A percentile compares a stretch with the other conserved stretches of the same genome.
Conservation (phyloP, 805 yeast genomes). For the Priceomyces castillae region DNA sequence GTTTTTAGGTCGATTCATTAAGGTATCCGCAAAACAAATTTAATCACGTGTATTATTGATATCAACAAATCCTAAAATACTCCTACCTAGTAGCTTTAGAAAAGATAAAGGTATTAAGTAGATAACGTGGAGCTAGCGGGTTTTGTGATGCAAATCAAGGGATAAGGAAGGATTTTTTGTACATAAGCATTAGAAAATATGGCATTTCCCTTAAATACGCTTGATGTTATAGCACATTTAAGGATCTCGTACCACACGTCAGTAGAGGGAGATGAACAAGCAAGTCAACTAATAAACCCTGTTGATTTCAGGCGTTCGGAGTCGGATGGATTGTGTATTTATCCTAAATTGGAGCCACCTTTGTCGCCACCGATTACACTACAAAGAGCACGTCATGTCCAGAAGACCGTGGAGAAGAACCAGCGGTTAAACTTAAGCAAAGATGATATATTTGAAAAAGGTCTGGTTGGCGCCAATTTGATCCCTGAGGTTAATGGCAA, state of each 20-base stretch:
- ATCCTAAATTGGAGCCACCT: slow-evolving; percentile 10
- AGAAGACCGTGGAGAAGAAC: slow-evolving; percentile 10
- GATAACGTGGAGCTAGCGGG: neutral
- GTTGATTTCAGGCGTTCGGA: slow-evolving; percentile 3
- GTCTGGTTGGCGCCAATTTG: neutral
- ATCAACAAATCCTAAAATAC: too few relatives aligned
- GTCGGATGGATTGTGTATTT: slow-evolving; percentile 2
- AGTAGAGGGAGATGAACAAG: slow-evolving; percentile 22
- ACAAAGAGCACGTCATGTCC: slow-evolving; percentile 21
- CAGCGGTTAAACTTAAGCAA: neutral
- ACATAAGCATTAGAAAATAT: slow-evolving; percentile 12
- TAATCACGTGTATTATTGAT: too few relatives aligned
- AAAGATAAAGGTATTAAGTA: neutral
- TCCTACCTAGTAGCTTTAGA: too few relatives aligned
- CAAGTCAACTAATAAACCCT: slow-evolving; percentile 20
- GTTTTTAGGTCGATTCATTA: neutral
- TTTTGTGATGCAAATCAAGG: neutral
- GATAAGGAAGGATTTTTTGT: neutral
- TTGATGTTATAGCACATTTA: slow-evolving; percentile 28
- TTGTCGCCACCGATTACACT: slow-evolving; percentile 34
- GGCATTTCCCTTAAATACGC: slow-evolving; percentile 38
- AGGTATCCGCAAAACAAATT: neutral
- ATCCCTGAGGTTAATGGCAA: neutral
- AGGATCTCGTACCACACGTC: slow-evolving; percentile 25
- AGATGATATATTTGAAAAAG: neutral